These are phyloP conservation scores for Cladosporium sphaerospermum DNA, from an alignment of 2,329 filamentous ascomycete species.

Conservation along the genomic window DNA sequence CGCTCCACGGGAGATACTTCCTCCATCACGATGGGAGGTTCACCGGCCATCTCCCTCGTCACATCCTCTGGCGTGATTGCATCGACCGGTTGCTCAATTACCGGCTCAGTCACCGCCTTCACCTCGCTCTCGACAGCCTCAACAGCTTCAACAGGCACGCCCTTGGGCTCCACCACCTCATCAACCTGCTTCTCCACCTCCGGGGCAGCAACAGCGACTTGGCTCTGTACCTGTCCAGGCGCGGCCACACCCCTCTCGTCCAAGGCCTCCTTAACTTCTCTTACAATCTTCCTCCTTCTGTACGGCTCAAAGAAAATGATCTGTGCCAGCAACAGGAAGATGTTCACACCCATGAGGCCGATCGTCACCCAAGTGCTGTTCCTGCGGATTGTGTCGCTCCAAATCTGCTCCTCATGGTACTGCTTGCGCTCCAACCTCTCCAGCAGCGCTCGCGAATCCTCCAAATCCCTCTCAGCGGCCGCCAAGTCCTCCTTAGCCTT, in stretches of 20 bases:
- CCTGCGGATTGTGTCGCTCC: constrained; percentile 92
- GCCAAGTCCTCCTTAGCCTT: constrained; percentile 66
- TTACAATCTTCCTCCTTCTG: constrained; percentile 73
- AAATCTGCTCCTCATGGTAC: constrained; percentile 98
- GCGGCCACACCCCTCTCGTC: constrained; percentile 57
- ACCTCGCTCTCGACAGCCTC: not conserved
- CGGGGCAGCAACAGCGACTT: not conserved
- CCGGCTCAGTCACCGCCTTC: not conserved
- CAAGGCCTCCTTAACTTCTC: constrained; percentile 63
- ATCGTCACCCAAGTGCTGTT: constrained; percentile 99
- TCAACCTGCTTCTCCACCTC: constrained; percentile 22
- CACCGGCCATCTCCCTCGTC: not conserved
- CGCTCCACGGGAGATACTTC: too few species aligned
- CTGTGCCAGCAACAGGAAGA: constrained; percentile 70
- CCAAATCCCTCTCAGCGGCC: constrained; percentile 70
- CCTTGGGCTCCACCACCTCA: constrained; percentile 17
- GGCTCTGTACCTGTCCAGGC: not conserved
- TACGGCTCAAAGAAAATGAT: constrained; percentile 83
- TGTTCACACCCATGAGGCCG: constrained; percentile 95
- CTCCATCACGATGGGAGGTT: not conserved
- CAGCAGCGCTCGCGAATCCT: constrained; percentile 67
- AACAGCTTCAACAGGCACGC: constrained; percentile 15
- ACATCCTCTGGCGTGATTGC: not conserved
- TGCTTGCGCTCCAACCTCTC: constrained; percentile 79
- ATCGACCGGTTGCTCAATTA: not conserved